Evolutionary conservation across 345 rosid genomes (phyloP), one percentile per base, ranked within the genome.

Genomic region (Aethionema arabicum): DNA sequence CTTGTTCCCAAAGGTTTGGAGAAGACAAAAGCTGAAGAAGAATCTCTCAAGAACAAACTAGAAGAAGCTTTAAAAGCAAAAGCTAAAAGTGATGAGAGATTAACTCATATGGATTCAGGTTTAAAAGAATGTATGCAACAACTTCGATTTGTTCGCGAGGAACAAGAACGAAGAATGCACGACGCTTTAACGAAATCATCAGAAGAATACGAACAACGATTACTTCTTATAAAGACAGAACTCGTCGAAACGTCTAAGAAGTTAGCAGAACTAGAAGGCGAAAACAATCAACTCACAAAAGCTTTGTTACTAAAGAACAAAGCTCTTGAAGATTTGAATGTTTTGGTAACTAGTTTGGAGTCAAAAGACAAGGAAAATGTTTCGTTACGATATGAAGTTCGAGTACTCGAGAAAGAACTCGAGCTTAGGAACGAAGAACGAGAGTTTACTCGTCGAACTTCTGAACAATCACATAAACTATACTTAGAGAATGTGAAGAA

Each of bases 361-460:
- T 80, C 88, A 12, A 79, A 74, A 11, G 91, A 93, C 63, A 87
- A 84, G 77, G 87, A 84, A 9, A 84, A 78, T 41, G 74, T 76
- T 72, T 85, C 97, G 4, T 69, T 93, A 75, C 84, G 70, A 56
- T 93, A 89, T 32, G 97, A 93, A 76, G 82, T 90, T 40, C 76
- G 83, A 33, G 85, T 93, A 48, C 76, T 93, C 29, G 88, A 83
- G 77, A 93, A 89, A 85, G 99, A 93, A 69, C 86, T 89, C 3
- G 97, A 93, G 82, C 83, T 93, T 65, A 70, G 95, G 61, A 90
- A 82, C 38, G 95, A 93, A 69, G 97, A 93, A 78, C 85, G 85
- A 75, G 99, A 93, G 67, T 90, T 90, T 66, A 85, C 77, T 12
- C 82, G 78, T 56, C 78, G 86, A 77, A 72, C 85, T 6, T 72